Percentiles rank a stretch among this genome's conserved stretches.
Conservation (phyloP, 2,329 filamentous ascomycete species). For the Pseudogymnoascus sp. region DNA sequence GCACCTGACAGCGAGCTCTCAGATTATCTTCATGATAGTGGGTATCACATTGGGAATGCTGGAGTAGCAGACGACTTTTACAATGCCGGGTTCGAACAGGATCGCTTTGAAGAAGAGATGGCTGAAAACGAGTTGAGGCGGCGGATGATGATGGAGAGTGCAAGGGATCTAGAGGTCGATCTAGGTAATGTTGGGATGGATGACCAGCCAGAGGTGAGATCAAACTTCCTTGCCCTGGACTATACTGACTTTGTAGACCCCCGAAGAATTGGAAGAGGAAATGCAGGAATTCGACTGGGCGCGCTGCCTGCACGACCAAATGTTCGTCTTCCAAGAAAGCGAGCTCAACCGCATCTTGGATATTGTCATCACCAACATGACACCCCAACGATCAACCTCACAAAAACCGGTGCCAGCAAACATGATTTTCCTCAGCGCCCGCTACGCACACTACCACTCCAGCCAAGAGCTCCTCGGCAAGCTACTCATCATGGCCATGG, state of each 20-base stretch:
- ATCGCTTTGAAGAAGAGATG: constrained; percentile 93
- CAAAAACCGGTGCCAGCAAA: constrained; percentile 98
- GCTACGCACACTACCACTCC: constrained; percentile 95
- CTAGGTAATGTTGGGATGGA: constrained; percentile 92
- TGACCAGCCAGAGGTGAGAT: constrained; percentile 78
- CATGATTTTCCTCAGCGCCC: constrained; percentile 88
- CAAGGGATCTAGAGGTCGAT: constrained; percentile 92
- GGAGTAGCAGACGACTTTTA: constrained; percentile 89
- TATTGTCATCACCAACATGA: constrained; percentile 97
- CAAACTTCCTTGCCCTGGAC: constrained; percentile 16
- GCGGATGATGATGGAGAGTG: constrained; percentile 99
- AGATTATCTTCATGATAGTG: constrained; percentile 88
- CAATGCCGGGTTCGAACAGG: constrained; percentile 82
- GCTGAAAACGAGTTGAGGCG: constrained; percentile 92
- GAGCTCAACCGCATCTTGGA: constrained; percentile 88
- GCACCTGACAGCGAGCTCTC: constrained; percentile 94
- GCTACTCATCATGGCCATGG: constrained; percentile 78
- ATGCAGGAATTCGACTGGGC: constrained; percentile 95
- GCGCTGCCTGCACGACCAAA: constrained; percentile 89
- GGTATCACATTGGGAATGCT: constrained; percentile 78
- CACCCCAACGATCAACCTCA: constrained; percentile 86
- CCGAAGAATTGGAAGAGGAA: constrained; percentile 79
- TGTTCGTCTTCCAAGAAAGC: constrained; percentile 98
- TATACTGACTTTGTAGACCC: constrained; percentile 40
- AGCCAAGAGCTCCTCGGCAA: constrained; percentile 75